A percentile compares a stretch with the other conserved stretches of the same genome.
phyloP scores from a whole-genome alignment of 768 basidiomycete genomes.

The Suillus decipiens region DNA sequence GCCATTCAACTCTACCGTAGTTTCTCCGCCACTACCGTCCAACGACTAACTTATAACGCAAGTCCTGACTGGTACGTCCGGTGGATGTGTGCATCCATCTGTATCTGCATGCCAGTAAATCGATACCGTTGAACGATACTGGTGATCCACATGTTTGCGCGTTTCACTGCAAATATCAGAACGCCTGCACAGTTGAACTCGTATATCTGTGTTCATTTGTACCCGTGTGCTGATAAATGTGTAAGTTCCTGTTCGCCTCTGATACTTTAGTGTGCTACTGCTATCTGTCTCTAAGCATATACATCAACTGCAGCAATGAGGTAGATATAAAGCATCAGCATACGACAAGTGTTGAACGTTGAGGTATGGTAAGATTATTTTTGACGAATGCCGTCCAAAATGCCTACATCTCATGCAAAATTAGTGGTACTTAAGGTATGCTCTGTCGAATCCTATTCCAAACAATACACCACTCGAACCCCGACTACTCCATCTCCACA shows the following conservation, averaged over 20 bases:
- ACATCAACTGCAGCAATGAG: background rate
- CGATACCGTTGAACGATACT: background rate
- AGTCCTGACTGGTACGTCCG: no score
- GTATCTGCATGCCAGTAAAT: background rate
- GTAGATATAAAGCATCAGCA: background rate
- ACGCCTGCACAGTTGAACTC: background rate
- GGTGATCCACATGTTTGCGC: background rate
- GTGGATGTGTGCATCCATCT: background rate
- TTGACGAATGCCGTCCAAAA: background rate
- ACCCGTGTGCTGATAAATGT: background rate
- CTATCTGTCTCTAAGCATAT: background rate
- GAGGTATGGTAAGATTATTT: background rate
- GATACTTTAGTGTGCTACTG: background rate
- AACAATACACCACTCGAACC: background rate
- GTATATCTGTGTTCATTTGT: background rate
- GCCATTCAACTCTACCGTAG: background rate
- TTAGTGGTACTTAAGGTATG: background rate
- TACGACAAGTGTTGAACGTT: background rate
- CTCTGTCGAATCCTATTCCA: background rate
- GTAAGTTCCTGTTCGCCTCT: background rate
- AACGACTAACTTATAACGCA: background rate
- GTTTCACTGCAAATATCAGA: background rate
- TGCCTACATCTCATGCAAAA: background rate
- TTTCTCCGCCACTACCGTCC: background rate
- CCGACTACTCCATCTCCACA: constrained; percentile 15